These are phyloP conservation scores for Cadophora gregata DNA, from an alignment of 2,329 filamentous ascomycete genomes.

Conservation along the genomic window DNA sequence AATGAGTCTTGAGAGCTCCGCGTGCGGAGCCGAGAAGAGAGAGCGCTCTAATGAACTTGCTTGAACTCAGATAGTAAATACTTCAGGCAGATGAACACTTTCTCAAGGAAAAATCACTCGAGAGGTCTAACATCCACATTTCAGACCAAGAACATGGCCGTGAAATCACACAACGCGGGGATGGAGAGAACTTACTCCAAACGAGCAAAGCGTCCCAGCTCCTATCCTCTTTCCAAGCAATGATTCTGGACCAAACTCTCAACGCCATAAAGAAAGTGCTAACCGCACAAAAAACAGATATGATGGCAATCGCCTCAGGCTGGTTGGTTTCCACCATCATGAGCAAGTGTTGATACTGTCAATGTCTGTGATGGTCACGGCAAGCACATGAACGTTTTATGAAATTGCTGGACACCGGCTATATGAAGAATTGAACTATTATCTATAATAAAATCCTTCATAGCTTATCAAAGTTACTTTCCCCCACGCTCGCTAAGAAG, in stretches of 20 bases:
- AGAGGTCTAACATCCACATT: not conserved
- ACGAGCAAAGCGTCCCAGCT: not conserved
- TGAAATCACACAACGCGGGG: not conserved
- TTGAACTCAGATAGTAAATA: not conserved
- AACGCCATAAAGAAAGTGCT: constrained; percentile 16
- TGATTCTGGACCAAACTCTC: constrained; percentile 13
- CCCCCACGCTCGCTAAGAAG: not conserved
- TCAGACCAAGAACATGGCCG: not conserved
- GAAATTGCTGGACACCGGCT: not conserved
- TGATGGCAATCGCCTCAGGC: constrained; percentile 16
- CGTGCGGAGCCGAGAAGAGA: no score
- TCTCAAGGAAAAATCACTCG: not conserved
- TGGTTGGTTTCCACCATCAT: constrained; percentile 19
- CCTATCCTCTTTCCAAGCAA: constrained; percentile 13
- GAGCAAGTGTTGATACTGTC: not conserved
- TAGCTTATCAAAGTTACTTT: not conserved
- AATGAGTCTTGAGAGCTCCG: no score
- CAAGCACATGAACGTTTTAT: not conserved
- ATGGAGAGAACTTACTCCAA: constrained; percentile 10
- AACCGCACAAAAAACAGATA: not conserved
- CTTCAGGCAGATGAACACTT: not conserved
- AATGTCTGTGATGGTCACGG: not conserved
- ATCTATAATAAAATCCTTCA: not conserved
- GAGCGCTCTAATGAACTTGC: not conserved
- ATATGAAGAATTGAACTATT: not conserved